phyloP scores from a whole-genome alignment of 768 basidiomycete species.

The Exidia glandulosa region DNA sequence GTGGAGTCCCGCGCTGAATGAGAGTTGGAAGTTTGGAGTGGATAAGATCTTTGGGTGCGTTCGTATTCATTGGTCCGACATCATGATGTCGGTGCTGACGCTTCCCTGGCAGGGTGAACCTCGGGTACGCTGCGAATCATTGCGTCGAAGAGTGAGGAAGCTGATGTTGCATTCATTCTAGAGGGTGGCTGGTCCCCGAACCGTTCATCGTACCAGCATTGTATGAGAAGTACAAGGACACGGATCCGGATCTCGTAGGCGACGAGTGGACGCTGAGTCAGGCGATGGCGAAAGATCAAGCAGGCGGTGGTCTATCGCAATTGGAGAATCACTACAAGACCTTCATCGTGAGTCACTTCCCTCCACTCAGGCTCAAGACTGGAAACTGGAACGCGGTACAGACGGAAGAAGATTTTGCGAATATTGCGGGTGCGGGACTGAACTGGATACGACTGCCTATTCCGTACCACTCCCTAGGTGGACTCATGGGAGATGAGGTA shows the following conservation, averaged over 20 bases:
- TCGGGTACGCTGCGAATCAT: constrained; percentile 40
- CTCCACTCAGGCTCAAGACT: background rate
- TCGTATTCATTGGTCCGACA: no score
- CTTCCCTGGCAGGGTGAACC: constrained; percentile 52
- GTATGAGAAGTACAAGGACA: constrained; percentile 53
- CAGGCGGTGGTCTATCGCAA: constrained; percentile 52
- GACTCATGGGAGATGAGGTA: constrained; percentile 49
- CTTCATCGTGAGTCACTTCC: constrained; percentile 58
- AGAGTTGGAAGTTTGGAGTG: constrained; percentile 68
- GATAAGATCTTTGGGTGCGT: constrained; percentile 73
- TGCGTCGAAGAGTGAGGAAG: background rate
- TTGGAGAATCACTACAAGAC: constrained; percentile 87
- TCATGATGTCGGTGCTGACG: constrained; percentile 74
- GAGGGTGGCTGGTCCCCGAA: constrained; percentile 11
- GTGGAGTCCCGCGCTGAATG: constrained; percentile 75
- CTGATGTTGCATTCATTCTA: background rate
- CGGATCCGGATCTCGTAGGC: constrained; percentile 37
- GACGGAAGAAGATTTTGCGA: constrained; percentile 92
- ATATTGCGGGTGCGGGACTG: constrained; percentile 87
- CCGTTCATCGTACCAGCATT: constrained; percentile 50
- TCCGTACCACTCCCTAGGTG: constrained; percentile 89
- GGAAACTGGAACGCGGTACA: constrained; percentile 24
- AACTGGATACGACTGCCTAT: constrained; percentile 89
- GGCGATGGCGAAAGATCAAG: constrained; percentile 58
- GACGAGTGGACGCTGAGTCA: constrained; percentile 79